Evolutionary conservation across 805 yeast species (phyloP).

Genomic region (Metschnikowia orientalis): DNA sequence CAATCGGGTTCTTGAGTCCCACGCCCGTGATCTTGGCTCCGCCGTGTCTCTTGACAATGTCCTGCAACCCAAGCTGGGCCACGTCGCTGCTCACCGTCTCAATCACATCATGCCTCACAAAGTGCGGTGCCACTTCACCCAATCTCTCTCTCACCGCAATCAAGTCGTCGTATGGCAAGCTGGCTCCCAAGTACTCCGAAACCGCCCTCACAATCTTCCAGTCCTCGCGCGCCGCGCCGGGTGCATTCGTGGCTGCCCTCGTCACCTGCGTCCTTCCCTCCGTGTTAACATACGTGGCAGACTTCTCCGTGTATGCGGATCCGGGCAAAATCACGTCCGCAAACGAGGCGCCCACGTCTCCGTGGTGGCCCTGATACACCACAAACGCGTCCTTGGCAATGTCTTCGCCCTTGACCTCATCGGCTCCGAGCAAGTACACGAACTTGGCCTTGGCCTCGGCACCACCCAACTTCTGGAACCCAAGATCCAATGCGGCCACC

Average conservation of each 20-base stretch:
- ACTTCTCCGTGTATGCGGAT: slow-evolving; percentile 83
- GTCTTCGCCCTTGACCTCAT: slow-evolving; percentile 63
- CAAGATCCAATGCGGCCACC: slow-evolving; percentile 81
- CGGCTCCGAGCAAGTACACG: slow-evolving; percentile 79
- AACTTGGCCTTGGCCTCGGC: slow-evolving; percentile 59
- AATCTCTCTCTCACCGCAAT: slow-evolving; percentile 65
- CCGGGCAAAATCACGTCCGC: slow-evolving; percentile 88
- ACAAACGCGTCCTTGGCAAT: slow-evolving; percentile 84
- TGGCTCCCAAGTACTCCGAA: slow-evolving; percentile 66
- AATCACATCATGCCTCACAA: slow-evolving; percentile 67
- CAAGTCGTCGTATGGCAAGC: slow-evolving; percentile 73
- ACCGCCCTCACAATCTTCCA: slow-evolving; percentile 85
- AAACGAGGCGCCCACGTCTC: slow-evolving; percentile 81
- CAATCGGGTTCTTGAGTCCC: slow-evolving; percentile 64
- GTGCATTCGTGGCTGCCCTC: slow-evolving; percentile 82
- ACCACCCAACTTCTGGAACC: slow-evolving; percentile 56
- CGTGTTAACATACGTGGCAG: slow-evolving; percentile 80
- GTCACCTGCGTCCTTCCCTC: slow-evolving; percentile 86
- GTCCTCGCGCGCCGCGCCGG: slow-evolving; percentile 88
- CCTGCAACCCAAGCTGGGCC: slow-evolving; percentile 53
- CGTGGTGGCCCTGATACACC: slow-evolving; percentile 88
- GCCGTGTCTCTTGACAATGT: slow-evolving; percentile 36
- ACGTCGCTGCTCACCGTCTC: slow-evolving; percentile 62
- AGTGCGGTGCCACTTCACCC: slow-evolving; percentile 75
- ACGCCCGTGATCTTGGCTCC: slow-evolving; percentile 33